A percentile compares a stretch with the other conserved stretches of the same genome.
Conservation (phyloP, 371 early-diverging fungal genomes). For the Apophysomyces variabilis region DNA sequence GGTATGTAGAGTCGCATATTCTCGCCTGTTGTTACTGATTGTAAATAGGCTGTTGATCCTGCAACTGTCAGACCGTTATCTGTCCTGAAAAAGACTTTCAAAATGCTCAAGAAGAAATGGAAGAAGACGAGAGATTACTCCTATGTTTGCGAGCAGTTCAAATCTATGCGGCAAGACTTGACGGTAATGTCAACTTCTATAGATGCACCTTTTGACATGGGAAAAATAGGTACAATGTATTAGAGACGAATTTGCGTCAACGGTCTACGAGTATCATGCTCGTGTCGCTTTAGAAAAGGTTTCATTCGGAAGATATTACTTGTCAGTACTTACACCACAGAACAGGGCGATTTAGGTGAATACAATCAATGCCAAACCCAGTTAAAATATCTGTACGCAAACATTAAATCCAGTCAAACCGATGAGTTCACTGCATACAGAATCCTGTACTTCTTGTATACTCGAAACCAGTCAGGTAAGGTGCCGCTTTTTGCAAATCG, state of each 20-base stretch:
- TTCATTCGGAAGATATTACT: constrained; percentile 2
- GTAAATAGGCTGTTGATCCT: constrained; percentile 80
- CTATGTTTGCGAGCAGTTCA: constrained; percentile 91
- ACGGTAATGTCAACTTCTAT: constrained; percentile 52
- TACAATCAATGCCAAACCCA: constrained; percentile 97
- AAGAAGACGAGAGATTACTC: constrained; percentile 72
- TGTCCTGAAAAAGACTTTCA: constrained; percentile 70
- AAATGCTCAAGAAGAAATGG: constrained; percentile 77
- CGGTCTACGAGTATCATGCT: constrained; percentile 93
- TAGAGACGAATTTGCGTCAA: constrained; percentile 88
- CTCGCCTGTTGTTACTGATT: neutral
- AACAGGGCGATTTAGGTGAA: constrained; percentile 91
- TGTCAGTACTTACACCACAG: neutral
- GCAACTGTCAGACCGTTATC: constrained; percentile 79
- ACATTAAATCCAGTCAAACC: constrained; percentile 66
- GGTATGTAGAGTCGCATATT: constrained; percentile 32
- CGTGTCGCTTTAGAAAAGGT: constrained; percentile 93
- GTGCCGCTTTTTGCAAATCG: neutral
- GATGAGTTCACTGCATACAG: constrained; percentile 93
- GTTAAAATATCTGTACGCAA: constrained; percentile 80
- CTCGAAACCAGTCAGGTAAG: constrained; percentile 83
- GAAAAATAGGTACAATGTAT: constrained; percentile 82
- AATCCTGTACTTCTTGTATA: constrained; percentile 87
- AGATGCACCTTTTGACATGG: neutral
- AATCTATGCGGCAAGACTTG: constrained; percentile 89